Conservation (phyloP, 768 basidiomycete genomes). For the Podaxis sp. region DNA sequence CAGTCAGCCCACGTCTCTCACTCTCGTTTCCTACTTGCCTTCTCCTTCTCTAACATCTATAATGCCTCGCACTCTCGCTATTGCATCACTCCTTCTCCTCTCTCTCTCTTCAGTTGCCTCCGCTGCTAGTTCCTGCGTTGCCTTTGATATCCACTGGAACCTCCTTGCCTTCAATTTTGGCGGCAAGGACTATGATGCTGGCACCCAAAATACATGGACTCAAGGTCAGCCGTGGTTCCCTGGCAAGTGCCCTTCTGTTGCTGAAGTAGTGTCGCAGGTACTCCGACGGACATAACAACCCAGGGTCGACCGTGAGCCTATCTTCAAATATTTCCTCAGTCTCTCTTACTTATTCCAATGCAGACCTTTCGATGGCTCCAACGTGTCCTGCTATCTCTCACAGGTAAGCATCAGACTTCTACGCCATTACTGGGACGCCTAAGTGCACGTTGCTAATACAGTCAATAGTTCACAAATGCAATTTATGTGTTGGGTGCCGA, state of each 20-base stretch:
- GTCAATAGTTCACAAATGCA: constrained; percentile 69
- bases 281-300: constrained; percentile 64
- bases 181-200: constrained; percentile 81
- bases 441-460: background rate
- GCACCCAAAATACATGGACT: constrained; percentile 65
- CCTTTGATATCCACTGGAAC: constrained; percentile 80
- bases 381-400: constrained; percentile 70
- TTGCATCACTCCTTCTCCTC: constrained; percentile 15
- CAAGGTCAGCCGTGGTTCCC: constrained; percentile 32
- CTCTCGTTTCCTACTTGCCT: background rate
- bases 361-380: constrained; percentile 62
- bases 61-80: constrained; percentile 18
- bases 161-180: constrained; percentile 82
- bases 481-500: constrained; percentile 84
- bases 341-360: constrained; percentile 3
- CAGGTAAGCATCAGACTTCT: constrained; percentile 35
- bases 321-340: background rate
- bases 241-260: constrained; percentile 11
- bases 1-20: constrained; percentile 5
- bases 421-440: background rate
- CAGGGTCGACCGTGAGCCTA: constrained; percentile 70
- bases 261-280: constrained; percentile 28
- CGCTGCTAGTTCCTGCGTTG: constrained; percentile 49
- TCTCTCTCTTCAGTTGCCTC: constrained; percentile 15
- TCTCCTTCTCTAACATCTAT: background rate